Evolutionary conservation across 768 basidiomycete genomes (phyloP), one percentile per base, ranked within the genome.

Genomic region (Harrya chromipes): DNA sequence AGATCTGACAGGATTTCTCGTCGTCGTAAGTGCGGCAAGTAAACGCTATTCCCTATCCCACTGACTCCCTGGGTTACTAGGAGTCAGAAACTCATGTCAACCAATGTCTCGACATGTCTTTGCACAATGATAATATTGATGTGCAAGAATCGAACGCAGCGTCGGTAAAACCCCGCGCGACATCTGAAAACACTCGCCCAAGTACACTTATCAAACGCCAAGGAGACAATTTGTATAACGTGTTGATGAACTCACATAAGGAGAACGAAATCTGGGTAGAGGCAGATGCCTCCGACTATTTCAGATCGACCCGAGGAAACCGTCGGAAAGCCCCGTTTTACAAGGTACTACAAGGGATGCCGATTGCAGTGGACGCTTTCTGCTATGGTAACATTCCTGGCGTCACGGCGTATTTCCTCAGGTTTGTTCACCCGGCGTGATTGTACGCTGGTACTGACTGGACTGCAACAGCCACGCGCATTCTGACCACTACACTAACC

Each of bases 341-440:
- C 72, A 99, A 97, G 71, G 80, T 93, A 20, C 65, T 98, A 57
- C 88, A 91, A 59, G 95, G 97, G 1, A 97, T 98, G 94, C 93
- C 94, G 9, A 88, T 99, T 21, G 93, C 95, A 14, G 97, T 99
- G 1, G 97, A 99, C 63, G 97, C 94, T 2, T 99, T 99, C 70
- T 81, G 86, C 33, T 99, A 97, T 64, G 97, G 95, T 6, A 75
- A 77, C 23, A 94, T 99, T 42, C 94, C 94, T 6, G 84, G 82
- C 10, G 81, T 98, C 21, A 89, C 82, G 24, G 90, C 94, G 0
- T 97, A 97, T 66, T 92, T 97, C 58, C 69, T 97, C 54, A 92
- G 93, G 94, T 94, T 42, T 31, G 55, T 56, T 21, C 35, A 34
- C 39, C 12, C 21, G 24, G 19, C n/a, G 13, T 26, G 11, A 24